These are phyloP conservation scores for Trichoderma gamsii DNA, from an alignment of 495 filamentous ascomycete genomes.

Conservation along the genomic window DNA sequence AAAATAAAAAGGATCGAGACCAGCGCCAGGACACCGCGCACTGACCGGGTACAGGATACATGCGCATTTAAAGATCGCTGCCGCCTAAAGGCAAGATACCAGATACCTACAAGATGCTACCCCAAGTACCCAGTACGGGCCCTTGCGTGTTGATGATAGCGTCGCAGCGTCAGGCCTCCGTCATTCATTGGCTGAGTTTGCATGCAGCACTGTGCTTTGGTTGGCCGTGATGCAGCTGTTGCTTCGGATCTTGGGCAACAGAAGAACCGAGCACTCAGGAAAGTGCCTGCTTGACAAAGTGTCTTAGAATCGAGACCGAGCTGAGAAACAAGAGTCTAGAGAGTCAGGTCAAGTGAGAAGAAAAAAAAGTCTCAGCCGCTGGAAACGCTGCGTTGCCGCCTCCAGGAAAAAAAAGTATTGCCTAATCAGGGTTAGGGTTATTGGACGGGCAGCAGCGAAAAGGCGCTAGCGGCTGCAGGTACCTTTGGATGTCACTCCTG, in stretches of 20 bases:
- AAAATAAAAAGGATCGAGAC: neutral
- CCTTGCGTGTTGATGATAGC: neutral
- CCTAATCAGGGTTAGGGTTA: slow-evolving; percentile 2
- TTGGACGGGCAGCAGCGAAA: neutral
- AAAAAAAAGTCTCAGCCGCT: too few species aligned
- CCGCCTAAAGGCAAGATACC: too few species aligned
- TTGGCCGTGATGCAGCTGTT: too few species aligned
- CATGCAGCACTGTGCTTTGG: too few species aligned
- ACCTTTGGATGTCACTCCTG: neutral
- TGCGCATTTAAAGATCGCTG: neutral
- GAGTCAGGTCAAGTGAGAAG: too few species aligned
- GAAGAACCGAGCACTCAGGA: too few species aligned
- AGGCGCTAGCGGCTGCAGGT: neutral
- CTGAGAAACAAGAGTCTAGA: too few species aligned
- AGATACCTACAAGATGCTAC: neutral
- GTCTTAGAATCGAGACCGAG: too few species aligned
- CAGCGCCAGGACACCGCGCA: neutral
- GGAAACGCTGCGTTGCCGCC: too few species aligned
- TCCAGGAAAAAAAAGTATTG: neutral
- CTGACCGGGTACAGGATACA: neutral
- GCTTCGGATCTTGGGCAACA: too few species aligned
- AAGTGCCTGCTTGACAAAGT: too few species aligned
- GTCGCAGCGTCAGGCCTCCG: neutral
- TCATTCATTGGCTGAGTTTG: neutral
- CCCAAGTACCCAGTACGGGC: neutral